A percentile compares a stretch with the other conserved stretches of the same genome.
These are phyloP conservation scores for Nasturtium officinale DNA, from an alignment of 345 rosid species.

Conservation along the genomic window DNA sequence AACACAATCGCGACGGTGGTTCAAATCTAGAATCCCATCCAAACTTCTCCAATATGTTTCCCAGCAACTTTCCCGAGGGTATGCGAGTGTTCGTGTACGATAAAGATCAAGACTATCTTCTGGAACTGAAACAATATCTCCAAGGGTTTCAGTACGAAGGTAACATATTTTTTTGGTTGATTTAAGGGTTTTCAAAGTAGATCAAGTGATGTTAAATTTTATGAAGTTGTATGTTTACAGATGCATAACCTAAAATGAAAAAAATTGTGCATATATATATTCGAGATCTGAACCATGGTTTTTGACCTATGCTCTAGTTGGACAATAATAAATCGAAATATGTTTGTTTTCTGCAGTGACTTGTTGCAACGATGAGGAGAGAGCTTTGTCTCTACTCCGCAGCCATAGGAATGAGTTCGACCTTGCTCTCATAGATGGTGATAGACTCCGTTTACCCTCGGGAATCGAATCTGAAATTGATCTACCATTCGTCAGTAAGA, in stretches of 20 bases:
- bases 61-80: slow-evolving; percentile 66
- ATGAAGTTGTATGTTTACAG: not conserved
- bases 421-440: slow-evolving; percentile 64
- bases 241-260: not conserved
- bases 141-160: slow-evolving; percentile 68
- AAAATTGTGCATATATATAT: too few relatives aligned
- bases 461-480: slow-evolving; percentile 58
- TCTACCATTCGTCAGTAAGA: slow-evolving; percentile 75
- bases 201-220: not conserved
- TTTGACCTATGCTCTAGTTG: not conserved
- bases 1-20: not conserved
- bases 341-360: slow-evolving; percentile 54
- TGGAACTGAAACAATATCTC: slow-evolving; percentile 69
- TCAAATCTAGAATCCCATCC: not conserved
- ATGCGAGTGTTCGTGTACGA: slow-evolving; percentile 77
- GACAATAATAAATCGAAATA: not conserved
- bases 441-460: slow-evolving; percentile 61
- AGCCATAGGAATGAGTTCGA: slow-evolving; percentile 51
- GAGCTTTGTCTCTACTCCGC: slow-evolving; percentile 53
- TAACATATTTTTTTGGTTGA: slow-evolving; percentile 23
- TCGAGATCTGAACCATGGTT: not conserved
- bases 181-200: too few relatives aligned
- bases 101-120: slow-evolving; percentile 69
- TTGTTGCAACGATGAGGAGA: slow-evolving; percentile 59
- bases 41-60: slow-evolving; percentile 29